Base-by-base conservation (phyloP, 2,329 filamentous ascomycete genomes). In the Penicillium psychrosexuale region DNA sequence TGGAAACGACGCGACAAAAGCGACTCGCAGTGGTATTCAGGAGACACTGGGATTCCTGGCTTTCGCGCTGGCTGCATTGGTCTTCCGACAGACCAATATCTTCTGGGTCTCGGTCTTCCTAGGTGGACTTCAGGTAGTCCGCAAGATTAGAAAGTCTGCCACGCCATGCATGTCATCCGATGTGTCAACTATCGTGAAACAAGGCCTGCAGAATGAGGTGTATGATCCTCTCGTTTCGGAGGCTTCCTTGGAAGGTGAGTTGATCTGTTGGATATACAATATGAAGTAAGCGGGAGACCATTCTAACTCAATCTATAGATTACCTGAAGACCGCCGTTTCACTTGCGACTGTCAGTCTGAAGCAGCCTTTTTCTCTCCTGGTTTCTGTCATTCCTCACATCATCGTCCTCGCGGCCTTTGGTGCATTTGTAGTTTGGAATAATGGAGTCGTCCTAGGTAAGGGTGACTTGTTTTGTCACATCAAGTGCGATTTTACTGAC, bases 71-170 rank as follows among this genome's bases (percentile, higher is more conserved):
- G 59, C 83, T 1, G 80, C 90, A 1, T 78, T 99, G 19, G 76
- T 82, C 2, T 94, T 96, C 78, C 82, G 94, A 24, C 94, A 99
- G 72, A 99, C 94, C 0, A 99, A 99, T 66, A 88, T 97, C 53
- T 96, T 99, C 70, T 99, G 94, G 94, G 86, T 92, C 0, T 87
- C 76, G 15, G 63, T 78, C 4, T 80, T 78, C 60, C 60, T 79
- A 17, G 77, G 76, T 31, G 78, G 76, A 24, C 62, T 80, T 44
- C 74, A 75, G 55, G 70, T 74, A 27, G 66, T 76, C 15, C 69
- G 72, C 40, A 73, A 53, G 11, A 58, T 77, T 43, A 65, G 68
- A 30, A 58, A 61, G 24, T 63, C 61, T 31, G 60, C 69, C 7
- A 67, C 64, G n/a, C 49, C 56, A n/a, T 68, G 64, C 28, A 44